A percentile compares a stretch with the other conserved stretches of the same genome.
These are phyloP conservation scores for Hypoxylon trugodes DNA, from an alignment of 495 filamentous ascomycete genomes.

Conservation along the genomic window DNA sequence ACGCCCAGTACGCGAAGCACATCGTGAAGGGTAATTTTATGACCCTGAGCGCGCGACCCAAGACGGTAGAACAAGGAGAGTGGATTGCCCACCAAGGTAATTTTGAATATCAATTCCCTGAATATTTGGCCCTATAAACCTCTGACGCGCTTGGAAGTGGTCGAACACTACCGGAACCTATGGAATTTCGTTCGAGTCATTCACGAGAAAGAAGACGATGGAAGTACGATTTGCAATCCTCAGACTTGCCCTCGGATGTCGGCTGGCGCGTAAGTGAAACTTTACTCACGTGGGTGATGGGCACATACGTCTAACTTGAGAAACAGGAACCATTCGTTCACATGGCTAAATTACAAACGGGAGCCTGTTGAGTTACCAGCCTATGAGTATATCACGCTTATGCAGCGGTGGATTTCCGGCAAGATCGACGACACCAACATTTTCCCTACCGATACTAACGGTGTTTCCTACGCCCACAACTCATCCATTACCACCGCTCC, in stretches of 20 bases:
- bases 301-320: constrained; percentile 22
- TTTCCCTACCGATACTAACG: constrained; percentile 79
- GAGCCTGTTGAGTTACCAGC: constrained; percentile 76
- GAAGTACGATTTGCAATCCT: constrained; percentile 80
- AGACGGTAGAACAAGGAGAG: constrained; percentile 87
- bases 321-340: constrained; percentile 81
- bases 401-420: constrained; percentile 92
- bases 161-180: constrained; percentile 88
- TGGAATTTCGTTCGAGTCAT: constrained; percentile 85
- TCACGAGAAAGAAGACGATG: constrained; percentile 77
- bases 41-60: constrained; percentile 88
- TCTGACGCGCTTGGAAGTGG: constrained; percentile 65
- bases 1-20: constrained; percentile 80
- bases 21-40: constrained; percentile 97
- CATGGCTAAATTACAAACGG: constrained; percentile 78
- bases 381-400: constrained; percentile 86
- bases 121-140: not conserved
- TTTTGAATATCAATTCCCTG: constrained; percentile 22
- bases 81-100: constrained; percentile 95
- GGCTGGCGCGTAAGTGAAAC: constrained; percentile 77
- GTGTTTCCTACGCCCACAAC: constrained; percentile 64
- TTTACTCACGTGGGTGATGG: not conserved
- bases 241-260: constrained; percentile 89
- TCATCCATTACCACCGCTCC: constrained; percentile 66
- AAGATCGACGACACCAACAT: constrained; percentile 87